Percentiles rank a stretch among this genome's conserved stretches.
phyloP scores from a whole-genome alignment of 129 eudicot genomes.

The Lonicera japonica region DNA sequence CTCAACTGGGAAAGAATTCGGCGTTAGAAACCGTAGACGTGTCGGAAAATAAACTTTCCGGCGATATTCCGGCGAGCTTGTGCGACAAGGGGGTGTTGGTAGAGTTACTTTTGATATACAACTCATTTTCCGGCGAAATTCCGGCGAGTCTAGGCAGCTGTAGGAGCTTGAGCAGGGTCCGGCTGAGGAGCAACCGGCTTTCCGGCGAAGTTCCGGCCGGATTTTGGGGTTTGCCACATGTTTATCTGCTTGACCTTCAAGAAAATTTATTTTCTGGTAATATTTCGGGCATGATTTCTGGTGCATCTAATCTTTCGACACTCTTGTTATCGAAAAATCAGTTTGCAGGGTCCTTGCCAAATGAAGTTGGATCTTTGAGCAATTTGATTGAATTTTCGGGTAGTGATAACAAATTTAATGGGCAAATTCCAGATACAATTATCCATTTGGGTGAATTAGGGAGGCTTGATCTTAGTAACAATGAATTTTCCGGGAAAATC shows the following conservation, averaged over 20 bases:
- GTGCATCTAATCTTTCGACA: constrained; percentile 58
- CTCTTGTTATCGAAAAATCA: constrained; percentile 37
- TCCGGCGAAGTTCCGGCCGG: constrained; percentile 61
- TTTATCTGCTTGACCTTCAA: constrained; percentile 57
- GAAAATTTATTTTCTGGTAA: constrained; percentile 60
- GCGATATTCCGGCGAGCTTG: constrained; percentile 49
- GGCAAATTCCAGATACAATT: constrained; percentile 44
- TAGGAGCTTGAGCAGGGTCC: constrained; percentile 40
- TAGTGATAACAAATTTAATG: constrained; percentile 43
- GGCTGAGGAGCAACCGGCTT: constrained; percentile 42
- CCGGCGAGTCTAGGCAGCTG: constrained; percentile 56
- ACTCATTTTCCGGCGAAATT: constrained; percentile 54
- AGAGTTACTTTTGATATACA: constrained; percentile 51
- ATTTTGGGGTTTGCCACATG: constrained; percentile 77
- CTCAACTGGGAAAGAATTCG: constrained; percentile 60
- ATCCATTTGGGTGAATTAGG: constrained; percentile 37
- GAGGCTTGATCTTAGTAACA: constrained; percentile 44
- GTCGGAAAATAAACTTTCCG: constrained; percentile 43
- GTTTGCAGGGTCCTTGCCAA: constrained; percentile 54
- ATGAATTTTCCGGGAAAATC: constrained; percentile 41
- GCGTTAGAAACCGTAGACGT: constrained; percentile 53
- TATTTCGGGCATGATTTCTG: constrained; percentile 37
- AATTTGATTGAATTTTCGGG: constrained; percentile 47
- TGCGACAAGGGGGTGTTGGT: constrained; percentile 46
- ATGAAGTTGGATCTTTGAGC: constrained; percentile 43